Evolutionary conservation across 2,329 filamentous ascomycete species (phyloP), one percentile per base, ranked within the genome.

Genomic region (Xylariaceae sp.): DNA sequence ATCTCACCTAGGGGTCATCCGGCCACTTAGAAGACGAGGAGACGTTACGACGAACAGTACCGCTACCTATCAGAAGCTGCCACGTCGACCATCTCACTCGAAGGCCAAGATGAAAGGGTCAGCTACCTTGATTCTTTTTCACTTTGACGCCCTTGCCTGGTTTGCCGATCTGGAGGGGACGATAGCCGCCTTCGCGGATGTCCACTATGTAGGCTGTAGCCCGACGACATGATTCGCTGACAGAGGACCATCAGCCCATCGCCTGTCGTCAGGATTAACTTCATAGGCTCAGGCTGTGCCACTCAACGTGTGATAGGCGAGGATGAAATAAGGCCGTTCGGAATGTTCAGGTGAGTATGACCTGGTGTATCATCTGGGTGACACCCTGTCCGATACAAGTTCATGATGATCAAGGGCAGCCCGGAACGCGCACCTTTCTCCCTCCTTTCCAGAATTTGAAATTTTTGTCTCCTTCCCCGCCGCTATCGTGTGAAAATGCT

Each of bases 1-100:
- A 49, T 53, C 44, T n/a, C 53, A 53, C 51, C 48, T 6, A 49
- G 23, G 34, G 34, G 39, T 34, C 56, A 41, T 35, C n/a, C 49
- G 30, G 15, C 58, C 51, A 55, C 11, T 47, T 35, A 51, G 50
- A 17, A 17, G 37, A 41, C 35, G 59, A 53, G 50, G 37, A 15
- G 44, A 37, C 23, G 59, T 35, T 17, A 17, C 18, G 37, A 54
- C 50, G 53, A 53, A 53, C 48, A 41, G 39, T 50, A 48, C 48
- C 17, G 48, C 56, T 54, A 17, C 61, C 61, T 63, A 63, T 63
- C 59, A 63, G 55, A 55, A 35, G 30, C 45, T 47, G 61, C 57
- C 59, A 64, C 61, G 59, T 55, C 44, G 18, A 17, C 18, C 17
- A 56, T 57, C 51, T 30, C 39, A 37, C 53, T 55, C 58, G 39